Evolutionary conservation across 2,329 filamentous ascomycete species (phyloP).

Genomic region (Fusarium sp.): DNA sequence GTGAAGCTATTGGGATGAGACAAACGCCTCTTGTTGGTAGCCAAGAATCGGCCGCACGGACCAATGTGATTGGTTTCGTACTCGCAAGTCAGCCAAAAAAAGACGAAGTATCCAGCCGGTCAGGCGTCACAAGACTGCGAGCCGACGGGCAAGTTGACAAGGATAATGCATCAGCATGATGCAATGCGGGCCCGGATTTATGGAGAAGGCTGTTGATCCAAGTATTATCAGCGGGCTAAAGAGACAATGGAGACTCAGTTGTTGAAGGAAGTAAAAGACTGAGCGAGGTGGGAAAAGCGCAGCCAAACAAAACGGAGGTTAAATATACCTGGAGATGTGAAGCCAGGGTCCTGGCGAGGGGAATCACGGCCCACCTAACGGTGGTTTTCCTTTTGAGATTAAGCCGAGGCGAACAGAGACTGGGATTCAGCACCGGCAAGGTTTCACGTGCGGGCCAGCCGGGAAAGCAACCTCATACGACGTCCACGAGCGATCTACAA

Average conservation of each 20-base stretch:
- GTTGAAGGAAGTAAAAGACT: slow-evolving; percentile 22
- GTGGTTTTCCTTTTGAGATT: slow-evolving; percentile 38
- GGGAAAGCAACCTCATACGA: slow-evolving; percentile 41
- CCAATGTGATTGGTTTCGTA: slow-evolving; percentile 46
- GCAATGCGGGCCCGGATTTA: slow-evolving; percentile 47
- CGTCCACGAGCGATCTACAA: slow-evolving; percentile 31
- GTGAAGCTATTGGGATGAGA: slow-evolving; percentile 45
- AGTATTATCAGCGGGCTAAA: slow-evolving; percentile 41
- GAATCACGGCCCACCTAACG: slow-evolving; percentile 35
- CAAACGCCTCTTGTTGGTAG: slow-evolving; percentile 47
- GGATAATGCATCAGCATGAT: slow-evolving; percentile 50
- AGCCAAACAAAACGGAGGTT: slow-evolving; percentile 26
- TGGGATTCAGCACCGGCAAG: slow-evolving; percentile 36
- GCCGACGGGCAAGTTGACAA: slow-evolving; percentile 32
- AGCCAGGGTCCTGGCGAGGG: slow-evolving; percentile 31
- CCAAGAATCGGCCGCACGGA: slow-evolving; percentile 41
- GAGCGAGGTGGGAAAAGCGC: slow-evolving; percentile 18
- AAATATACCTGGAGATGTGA: slow-evolving; percentile 19
- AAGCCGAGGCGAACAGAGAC: slow-evolving; percentile 46
- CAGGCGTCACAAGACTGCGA: slow-evolving; percentile 48
- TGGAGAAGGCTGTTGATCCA: slow-evolving; percentile 44
- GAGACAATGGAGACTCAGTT: slow-evolving; percentile 28
- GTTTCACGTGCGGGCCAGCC: slow-evolving; percentile 46
- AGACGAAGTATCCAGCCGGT: slow-evolving; percentile 36
- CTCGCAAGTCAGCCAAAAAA: slow-evolving; percentile 42